A percentile compares a stretch with the other conserved stretches of the same genome.
These are phyloP conservation scores for Puccinia brachypodii DNA, from an alignment of 1,284 basidiomycete species.

Conservation along the genomic window DNA sequence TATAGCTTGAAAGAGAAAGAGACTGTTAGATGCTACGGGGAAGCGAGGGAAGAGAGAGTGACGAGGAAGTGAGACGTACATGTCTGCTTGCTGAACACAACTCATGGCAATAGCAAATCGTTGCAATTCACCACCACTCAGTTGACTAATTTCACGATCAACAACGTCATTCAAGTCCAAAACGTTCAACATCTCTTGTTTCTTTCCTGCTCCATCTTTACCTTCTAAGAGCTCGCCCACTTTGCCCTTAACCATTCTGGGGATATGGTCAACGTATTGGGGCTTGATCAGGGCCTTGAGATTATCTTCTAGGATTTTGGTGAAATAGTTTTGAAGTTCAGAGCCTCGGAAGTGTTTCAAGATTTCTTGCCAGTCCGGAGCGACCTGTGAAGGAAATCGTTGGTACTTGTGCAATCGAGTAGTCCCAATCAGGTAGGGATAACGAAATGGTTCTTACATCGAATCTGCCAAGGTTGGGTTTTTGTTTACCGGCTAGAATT, in stretches of 20 bases:
- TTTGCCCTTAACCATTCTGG: slow-evolving; percentile 84
- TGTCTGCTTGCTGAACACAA: slow-evolving; percentile 86
- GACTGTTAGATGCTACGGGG: background rate
- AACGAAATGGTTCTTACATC: slow-evolving; percentile 65
- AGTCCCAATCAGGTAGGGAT: slow-evolving; percentile 47
- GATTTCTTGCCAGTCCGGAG: slow-evolving; percentile 96
- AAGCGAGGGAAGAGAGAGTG: background rate
- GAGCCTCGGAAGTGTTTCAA: slow-evolving; percentile 95
- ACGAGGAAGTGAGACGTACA: slow-evolving; percentile 64
- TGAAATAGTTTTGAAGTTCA: slow-evolving; percentile 97
- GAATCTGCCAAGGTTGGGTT: slow-evolving; percentile 86
- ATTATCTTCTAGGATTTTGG: slow-evolving; percentile 96
- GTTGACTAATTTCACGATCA: slow-evolving; percentile 75
- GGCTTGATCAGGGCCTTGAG: slow-evolving; percentile 97
- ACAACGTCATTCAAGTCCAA: slow-evolving; percentile 83
- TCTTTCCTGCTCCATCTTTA: slow-evolving; percentile 79
- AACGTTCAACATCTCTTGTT: slow-evolving; percentile 74
- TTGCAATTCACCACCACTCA: slow-evolving; percentile 94
- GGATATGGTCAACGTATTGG: slow-evolving; percentile 98
- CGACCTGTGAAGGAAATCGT: slow-evolving; percentile 62
- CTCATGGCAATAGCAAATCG: slow-evolving; percentile 93
- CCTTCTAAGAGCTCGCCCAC: slow-evolving; percentile 79
- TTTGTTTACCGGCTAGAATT: slow-evolving; percentile 89
- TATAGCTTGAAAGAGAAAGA: slow-evolving; percentile 65
- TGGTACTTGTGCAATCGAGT: background rate